Base-by-base conservation (phyloP, 2,329 filamentous ascomycete genomes). In the Fusarium miscanthi region DNA sequence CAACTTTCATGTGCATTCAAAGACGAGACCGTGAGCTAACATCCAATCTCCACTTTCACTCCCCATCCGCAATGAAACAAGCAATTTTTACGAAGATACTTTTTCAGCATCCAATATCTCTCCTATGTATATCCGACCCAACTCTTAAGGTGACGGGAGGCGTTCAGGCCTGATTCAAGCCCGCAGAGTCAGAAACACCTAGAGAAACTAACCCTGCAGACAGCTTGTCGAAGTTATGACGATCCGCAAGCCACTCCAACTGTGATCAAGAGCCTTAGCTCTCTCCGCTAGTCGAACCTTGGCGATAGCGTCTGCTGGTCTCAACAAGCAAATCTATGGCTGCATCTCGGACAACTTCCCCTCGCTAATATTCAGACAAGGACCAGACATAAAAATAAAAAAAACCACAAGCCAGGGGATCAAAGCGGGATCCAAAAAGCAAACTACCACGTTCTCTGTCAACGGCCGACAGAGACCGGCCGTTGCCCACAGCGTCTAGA, bases 291-390 rank as follows among this genome's bases (percentile, higher is more conserved):
- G 70, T 70, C 62, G 35, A 53, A 59, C 54, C 70, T 66, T 68
- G 65, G 48, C 59, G 31, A 65, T 75, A 69, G 73, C 68, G 74
- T 76, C 46, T 64, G 58, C 53, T 62, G 63, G 72, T 43, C 60
- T 62, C 63, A 56, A 66, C 62, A 63, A 69, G 59, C 59, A 58
- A 54, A 48, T 56, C 49, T 67, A 66, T 75, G 68, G 74, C 70
- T 74, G 65, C 73, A 66, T 63, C 72, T 66, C 63, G 74, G 69
- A 37, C 66, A 71, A 66, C 71, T 76, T 71, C 66, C 74, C 73
- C 74, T 76, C 69, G 68, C 56, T 52, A 70, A 59, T 45, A 54
- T 53, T 31, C 37, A 54, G 59, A 54, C 38, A 51, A 60, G 59
- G 48, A 21, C 43, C 53, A 54, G 49, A 58, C 54, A 27, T 59